Evolutionary conservation across 345 rosid species (phyloP), one percentile per base, ranked within the genome.

Genomic region (Arabis alpina): DNA sequence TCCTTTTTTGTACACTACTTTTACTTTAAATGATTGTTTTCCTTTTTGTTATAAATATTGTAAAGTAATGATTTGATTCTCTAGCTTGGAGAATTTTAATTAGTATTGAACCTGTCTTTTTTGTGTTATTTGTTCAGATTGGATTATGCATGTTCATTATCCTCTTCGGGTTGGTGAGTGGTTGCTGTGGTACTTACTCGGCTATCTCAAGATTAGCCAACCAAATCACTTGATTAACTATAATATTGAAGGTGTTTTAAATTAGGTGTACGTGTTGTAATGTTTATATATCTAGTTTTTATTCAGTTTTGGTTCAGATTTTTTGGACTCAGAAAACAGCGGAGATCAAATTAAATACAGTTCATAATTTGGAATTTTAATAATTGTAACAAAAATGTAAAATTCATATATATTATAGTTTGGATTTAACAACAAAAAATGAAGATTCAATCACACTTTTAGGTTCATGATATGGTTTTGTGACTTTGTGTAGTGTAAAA

Each of bases 141-240:
- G 81, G 76, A 28, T 55, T 74, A 49, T 90, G 96, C 82, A 11
- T 72, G 1, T 72, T 74, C 79, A 82, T 77, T 47, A 81, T 85
- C 61, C 11, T 75, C 49, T 66, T 87, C 15, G 98, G 90, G 27
- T 4, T 83, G 60, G 53, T 76, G 39, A 71, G 86, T 72, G 86
- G 87, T 36, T 70, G 77, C 54, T 23, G 81, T 23, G 96, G 96
- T 41, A 90, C 97, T 43, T 88, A 86, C 76, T 79, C 98, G 47
- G 79, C 93, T 3, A 37, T 93, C 51, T 0, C 58, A 60, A 84
- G 83, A 75, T 78, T 90, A 72, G 85, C 77, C 6, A 19, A 70
- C 32, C 63, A 74, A 53, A 48, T 77, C 54, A 62, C 19, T 36
- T 84, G 77, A 86, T 13, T 61, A 13, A 30, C 34, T 41, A 15